phyloP scores from a whole-genome alignment of 1,139 yeast genomes.

The Torulaspora globosa region DNA sequence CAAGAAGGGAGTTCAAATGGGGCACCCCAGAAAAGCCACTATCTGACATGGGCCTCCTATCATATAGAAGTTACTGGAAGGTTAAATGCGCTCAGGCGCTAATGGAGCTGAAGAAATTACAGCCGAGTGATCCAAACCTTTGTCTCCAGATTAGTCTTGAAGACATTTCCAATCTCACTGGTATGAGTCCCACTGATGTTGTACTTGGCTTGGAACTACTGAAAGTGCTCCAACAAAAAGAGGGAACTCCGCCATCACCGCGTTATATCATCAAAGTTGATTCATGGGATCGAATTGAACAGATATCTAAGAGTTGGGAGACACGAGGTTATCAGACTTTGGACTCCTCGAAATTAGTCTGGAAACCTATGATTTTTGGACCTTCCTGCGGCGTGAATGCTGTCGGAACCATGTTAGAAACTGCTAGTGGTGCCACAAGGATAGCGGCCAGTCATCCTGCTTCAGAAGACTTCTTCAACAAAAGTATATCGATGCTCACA shows the following conservation, averaged over 20 bases:
- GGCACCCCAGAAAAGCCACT: constrained; percentile 97
- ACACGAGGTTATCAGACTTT: constrained; percentile 51
- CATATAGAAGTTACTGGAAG: constrained; percentile 88
- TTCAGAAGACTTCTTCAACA: constrained; percentile 38
- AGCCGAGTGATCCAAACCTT: constrained; percentile 5
- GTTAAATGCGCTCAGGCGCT: constrained; percentile 49
- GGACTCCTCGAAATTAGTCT: constrained; percentile 51
- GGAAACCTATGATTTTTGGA: constrained; percentile 83
- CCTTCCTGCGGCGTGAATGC: constrained; percentile 72
- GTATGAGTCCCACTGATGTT: constrained; percentile 85
- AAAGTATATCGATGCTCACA: constrained; percentile 52
- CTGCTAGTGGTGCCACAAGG: constrained; percentile 20
- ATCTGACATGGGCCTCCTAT: constrained; percentile 76
- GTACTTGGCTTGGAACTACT: constrained; percentile 80
- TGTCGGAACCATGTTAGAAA: constrained; percentile 35
- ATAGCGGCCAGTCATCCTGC: constrained; percentile 19
- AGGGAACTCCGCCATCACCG: constrained; percentile 31
- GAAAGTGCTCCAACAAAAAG: constrained; percentile 43
- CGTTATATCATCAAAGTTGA: constrained; percentile 56
- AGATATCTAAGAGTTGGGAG: constrained; percentile 51
- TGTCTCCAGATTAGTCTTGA: constrained; percentile 48
- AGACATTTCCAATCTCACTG: constrained; percentile 63
- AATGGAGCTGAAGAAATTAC: constrained; percentile 17
- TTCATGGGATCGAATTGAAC: constrained; percentile 42
- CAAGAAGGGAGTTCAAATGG: constrained; percentile 66